These are phyloP conservation scores for Royoungia palumana DNA, from an alignment of 768 basidiomycete species.

Conservation along the genomic window DNA sequence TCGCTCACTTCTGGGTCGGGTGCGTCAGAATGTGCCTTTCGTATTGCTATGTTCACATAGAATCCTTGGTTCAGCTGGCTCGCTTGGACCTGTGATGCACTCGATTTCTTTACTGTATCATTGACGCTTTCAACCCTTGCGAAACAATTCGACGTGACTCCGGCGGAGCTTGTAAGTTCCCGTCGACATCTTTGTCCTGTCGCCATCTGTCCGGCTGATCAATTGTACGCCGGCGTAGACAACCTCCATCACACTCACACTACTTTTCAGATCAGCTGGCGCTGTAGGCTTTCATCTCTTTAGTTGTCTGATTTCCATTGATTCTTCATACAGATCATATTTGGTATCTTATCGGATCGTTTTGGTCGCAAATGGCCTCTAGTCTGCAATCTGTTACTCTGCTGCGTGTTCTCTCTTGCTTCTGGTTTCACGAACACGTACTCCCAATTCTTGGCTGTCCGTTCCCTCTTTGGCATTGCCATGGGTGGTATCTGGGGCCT, in stretches of 20 bases:
- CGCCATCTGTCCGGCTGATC: neutral
- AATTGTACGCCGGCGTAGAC: conserved; percentile 45
- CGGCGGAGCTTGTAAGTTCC: conserved; percentile 41
- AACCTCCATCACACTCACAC: conserved; percentile 84
- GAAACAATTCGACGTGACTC: conserved; percentile 43
- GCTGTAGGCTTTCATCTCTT: conserved; percentile 41
- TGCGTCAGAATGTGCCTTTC: conserved; percentile 18
- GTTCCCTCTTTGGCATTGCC: conserved; percentile 80
- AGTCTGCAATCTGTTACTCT: conserved; percentile 68
- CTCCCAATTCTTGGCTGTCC: conserved; percentile 72
- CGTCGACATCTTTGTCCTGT: neutral
- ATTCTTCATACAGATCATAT: conserved; percentile 45
- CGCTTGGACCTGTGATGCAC: conserved; percentile 84
- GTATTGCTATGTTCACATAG: neutral
- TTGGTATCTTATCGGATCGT: conserved; percentile 83
- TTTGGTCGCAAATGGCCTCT: conserved; percentile 95
- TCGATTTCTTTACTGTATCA: conserved; percentile 82
- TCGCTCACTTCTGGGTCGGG: conserved; percentile 60
- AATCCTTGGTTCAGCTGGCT: conserved; percentile 52
- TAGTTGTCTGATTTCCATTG: neutral
- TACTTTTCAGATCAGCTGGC: conserved; percentile 84
- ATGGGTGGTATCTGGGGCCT: conserved; percentile 93
- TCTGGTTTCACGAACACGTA: conserved; percentile 80
- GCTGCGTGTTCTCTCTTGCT: conserved; percentile 71
- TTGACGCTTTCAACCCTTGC: conserved; percentile 49